Base-by-base conservation (phyloP, 129 eudicot species). In the Heracleum sosnowskyi region DNA sequence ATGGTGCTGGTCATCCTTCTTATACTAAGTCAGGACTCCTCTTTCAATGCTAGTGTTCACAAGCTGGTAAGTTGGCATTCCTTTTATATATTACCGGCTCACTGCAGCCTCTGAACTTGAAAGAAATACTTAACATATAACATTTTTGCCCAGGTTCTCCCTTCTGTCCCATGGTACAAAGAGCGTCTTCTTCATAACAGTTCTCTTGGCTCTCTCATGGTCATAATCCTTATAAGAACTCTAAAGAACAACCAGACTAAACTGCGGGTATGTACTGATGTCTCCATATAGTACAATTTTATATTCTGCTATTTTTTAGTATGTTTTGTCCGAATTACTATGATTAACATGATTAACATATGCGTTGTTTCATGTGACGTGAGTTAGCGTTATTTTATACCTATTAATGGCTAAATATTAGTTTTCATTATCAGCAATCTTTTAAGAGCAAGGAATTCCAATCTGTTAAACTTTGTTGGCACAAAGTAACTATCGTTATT, bases 1-100 rank as follows among this genome's bases (percentile, higher is more conserved):
- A 95, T 95, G 96, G 93, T 95, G 87, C 82, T 95, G 90, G 89
- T 95, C 81, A 87, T 92, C 76, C 88, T 95, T 77, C 99, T 95
- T 82, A 95, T 95, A 76, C 95, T 95, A 49, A 95, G 99, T 86
- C 99, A 95, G 84, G 99, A 95, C 83, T 87, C 99, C 79, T 92
- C 97, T 55, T 95, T 95, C 77, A 95, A 95, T 85, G 92, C 96
- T 44, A 92, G 97, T 86, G 84, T 95, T 69, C 96, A 95, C 87
- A 95, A 92, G 75, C 89, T 90, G 96, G 99, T 95, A 84, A 84
- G 79, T 86, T 96, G 92, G 84, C 97, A 95, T 81, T 87, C 97
- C 78, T 90, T 64, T 92, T 90, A 76, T 42, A 33, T 42, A 24
- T 73, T 10, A 26, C 17, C 26, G 68, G 34, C 33, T 26, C 66